A percentile compares a stretch with the other conserved stretches of the same genome.
Conservation (phyloP, 495 filamentous ascomycete species). For the Niebla homalea region DNA sequence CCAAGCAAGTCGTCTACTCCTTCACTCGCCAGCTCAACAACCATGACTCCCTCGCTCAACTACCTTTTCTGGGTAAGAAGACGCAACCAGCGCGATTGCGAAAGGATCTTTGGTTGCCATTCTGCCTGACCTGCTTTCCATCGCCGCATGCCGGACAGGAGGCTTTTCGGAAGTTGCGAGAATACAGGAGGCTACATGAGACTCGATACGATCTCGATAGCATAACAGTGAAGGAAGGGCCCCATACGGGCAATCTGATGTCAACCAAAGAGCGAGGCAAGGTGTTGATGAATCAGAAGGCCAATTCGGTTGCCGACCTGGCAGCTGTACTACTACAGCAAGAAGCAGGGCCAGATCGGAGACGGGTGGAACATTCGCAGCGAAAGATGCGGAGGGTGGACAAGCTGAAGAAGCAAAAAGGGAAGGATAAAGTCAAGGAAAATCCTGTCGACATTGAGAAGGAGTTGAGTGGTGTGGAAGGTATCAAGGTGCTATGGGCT, state of each 20-base stretch:
- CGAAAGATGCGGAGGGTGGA: constrained; percentile 26
- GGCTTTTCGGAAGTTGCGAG: constrained; percentile 68
- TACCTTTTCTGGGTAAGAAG: constrained; percentile 86
- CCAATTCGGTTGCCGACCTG: constrained; percentile 77
- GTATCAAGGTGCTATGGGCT: constrained; percentile 49
- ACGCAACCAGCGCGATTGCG: constrained; percentile 63
- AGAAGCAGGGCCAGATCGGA: constrained; percentile 19
- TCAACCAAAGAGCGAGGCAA: constrained; percentile 44
- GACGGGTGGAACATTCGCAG: constrained; percentile 7
- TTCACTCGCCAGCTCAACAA: constrained; percentile 52
- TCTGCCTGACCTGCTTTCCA: constrained; percentile 63
- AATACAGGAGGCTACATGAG: constrained; percentile 63
- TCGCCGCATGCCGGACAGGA: constrained; percentile 49
- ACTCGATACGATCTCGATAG: constrained; percentile 42
- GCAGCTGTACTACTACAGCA: constrained; percentile 50
- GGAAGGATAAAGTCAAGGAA: constrained; percentile 22
- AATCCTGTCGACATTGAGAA: constrained; percentile 21
- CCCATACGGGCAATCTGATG: constrained; percentile 32
- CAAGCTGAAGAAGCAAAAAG: constrained; percentile 14
- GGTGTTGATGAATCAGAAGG: constrained; percentile 72
- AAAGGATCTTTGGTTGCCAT: constrained; percentile 82
- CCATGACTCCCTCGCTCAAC: constrained; percentile 54
- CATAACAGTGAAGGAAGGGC: constrained; percentile 34
- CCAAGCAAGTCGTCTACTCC: constrained; percentile 76
- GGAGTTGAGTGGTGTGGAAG: constrained; percentile 13